Base-by-base conservation (phyloP, 441 rosid species). In the Raphanus hybrid region DNA sequence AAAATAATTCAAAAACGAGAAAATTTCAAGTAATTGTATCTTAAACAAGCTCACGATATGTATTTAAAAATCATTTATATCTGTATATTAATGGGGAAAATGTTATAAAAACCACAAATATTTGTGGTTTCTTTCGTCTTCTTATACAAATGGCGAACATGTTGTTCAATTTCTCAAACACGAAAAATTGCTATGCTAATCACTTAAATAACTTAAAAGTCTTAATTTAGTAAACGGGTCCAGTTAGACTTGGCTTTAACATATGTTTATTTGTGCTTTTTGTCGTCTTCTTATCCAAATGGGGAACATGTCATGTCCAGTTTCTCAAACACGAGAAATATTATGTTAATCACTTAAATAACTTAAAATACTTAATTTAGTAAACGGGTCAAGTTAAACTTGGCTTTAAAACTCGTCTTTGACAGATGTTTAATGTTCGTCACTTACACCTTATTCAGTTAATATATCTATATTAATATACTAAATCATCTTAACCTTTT, bases 351-450 rank as follows among this genome's bases (percentile, higher is more conserved):
- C 72, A 74, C n/a, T 2, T n/a, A 34, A 12, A 18, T 16, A 10
- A 7, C 78, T 58, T 11, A 1, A 59, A 26, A 60, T 10, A 12
- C 65, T 61, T 29, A 6, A 61, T 5, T 7, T 11, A 64, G 72
- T 29, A 74, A 55, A 77, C 34, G 62, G 37, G 71, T 70, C 62
- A 60, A 55, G 50, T 64, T 70, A 20, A 62, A 58, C 71, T 71
- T 77, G 75, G 39, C 60, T 39, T 71, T 57, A 41, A 15, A 52
- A 6, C 59, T 16, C 16, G 35, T 23, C 7, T 61, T 57, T 34
- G n/a, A 32, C 55, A 77, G n/a, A 55, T 70, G 61, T 70, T 54
- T 77, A 64, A 54, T 62, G 50, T 72, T 61, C 34, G 5, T 59
- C 39, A 35, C 23, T 57, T 12, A 16, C 67, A 57, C 61, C 41